Evolutionary conservation across 2,329 filamentous ascomycete species (phyloP).

Genomic region (Neonectria sp.): DNA sequence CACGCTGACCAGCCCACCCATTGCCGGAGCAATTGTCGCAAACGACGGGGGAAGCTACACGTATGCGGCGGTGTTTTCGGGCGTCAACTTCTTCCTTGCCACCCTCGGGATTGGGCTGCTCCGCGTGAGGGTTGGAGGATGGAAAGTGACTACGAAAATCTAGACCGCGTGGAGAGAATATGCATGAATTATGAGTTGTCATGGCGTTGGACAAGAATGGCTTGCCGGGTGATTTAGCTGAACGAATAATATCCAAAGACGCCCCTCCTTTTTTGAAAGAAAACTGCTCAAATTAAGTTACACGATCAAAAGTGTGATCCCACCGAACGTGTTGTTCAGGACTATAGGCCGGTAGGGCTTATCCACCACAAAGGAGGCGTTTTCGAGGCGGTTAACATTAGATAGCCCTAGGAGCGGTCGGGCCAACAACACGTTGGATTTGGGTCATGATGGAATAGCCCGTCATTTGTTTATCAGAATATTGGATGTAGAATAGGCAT

Average conservation of each 20-base stretch:
- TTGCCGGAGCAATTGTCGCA: constrained; percentile 30
- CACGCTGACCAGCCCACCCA: constrained; percentile 34
- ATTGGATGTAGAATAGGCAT: neutral
- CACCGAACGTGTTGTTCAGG: neutral
- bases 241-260: neutral
- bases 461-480: neutral
- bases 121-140: constrained; percentile 33
- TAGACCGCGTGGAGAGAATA: constrained; percentile 7
- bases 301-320: neutral
- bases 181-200: constrained; percentile 9
- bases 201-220: neutral
- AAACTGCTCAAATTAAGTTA: neutral
- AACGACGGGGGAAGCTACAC: constrained; percentile 34
- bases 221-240: neutral
- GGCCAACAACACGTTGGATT: neutral
- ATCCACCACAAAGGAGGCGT: neutral
- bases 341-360: neutral
- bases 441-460: neutral
- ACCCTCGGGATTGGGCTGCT: constrained; percentile 29
- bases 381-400: neutral
- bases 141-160: constrained; percentile 29
- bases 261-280: neutral
- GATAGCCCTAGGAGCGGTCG: neutral
- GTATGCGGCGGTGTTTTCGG: constrained; percentile 37
- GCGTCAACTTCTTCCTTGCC: constrained; percentile 36